Evolutionary conservation across 371 early-diverging fungal species (phyloP).

Genomic region (Sporodiniella umbellata): DNA sequence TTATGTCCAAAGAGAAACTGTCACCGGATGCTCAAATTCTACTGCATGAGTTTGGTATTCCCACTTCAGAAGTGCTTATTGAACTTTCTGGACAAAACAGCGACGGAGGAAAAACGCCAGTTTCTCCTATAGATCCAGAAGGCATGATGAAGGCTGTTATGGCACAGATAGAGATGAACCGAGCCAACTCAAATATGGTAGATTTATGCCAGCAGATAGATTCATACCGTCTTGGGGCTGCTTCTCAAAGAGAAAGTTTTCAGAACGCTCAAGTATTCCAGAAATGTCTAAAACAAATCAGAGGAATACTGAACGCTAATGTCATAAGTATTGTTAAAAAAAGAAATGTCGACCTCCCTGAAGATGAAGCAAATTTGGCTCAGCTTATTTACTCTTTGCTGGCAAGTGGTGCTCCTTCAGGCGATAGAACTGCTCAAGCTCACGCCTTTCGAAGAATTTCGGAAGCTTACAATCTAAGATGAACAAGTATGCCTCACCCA

Average conservation of each 20-base stretch:
- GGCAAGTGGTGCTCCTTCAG: conserved; percentile 29
- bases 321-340: conserved; percentile 33
- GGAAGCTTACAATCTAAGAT: conserved; percentile 45
- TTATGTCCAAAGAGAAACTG: conserved; percentile 36
- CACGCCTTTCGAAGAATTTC: conserved; percentile 41
- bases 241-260: conserved; percentile 42
- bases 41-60: conserved; percentile 45
- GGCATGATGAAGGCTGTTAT: conserved; percentile 55
- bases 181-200: conserved; percentile 52
- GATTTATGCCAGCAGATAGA: conserved; percentile 52
- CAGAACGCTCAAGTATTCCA: conserved; percentile 52
- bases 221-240: conserved; percentile 39
- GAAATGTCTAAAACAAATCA: conserved; percentile 50
- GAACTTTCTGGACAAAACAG: conserved; percentile 44
- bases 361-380: conserved; percentile 37
- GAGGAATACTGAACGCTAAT: conserved; percentile 41
- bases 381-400: conserved; percentile 46
- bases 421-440: conserved; percentile 25
- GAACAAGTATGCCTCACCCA: conserved; percentile 1
- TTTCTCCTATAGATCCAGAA: conserved; percentile 43
- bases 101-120: conserved; percentile 35
- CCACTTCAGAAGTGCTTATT: conserved; percentile 42
- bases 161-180: conserved; percentile 53
- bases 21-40: conserved; percentile 48
- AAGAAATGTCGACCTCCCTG: conserved; percentile 20